These are phyloP conservation scores for Moesziomyces antarcticus DNA, from an alignment of 1,284 basidiomycete genomes.

Conservation along the genomic window DNA sequence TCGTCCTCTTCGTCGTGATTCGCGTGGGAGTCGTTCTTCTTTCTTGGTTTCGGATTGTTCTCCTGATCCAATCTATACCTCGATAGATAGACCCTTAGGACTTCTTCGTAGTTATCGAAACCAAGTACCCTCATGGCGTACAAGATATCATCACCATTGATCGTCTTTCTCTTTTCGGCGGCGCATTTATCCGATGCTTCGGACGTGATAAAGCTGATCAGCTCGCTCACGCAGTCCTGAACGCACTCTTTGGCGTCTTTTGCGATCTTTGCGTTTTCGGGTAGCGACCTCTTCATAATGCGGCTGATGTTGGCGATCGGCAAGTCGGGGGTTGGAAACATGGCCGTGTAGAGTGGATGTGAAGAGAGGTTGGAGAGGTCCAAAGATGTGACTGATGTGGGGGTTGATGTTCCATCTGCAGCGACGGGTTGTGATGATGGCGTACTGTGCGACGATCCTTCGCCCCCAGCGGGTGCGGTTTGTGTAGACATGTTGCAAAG, in stretches of 20 bases:
- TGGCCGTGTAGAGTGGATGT: slow-evolving; percentile 32
- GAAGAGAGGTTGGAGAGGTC: slow-evolving; percentile 22
- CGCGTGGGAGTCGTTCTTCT: slow-evolving; percentile 4
- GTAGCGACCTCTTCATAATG: slow-evolving; percentile 91
- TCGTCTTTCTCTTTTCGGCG: slow-evolving; percentile 85
- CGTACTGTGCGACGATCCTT: neutral
- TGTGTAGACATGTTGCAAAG: too few relatives aligned
- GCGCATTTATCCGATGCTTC: slow-evolving; percentile 89
- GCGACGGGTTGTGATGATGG: neutral
- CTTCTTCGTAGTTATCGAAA: slow-evolving; percentile 93
- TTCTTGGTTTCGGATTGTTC: slow-evolving; percentile 20
- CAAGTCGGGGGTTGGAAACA: slow-evolving; percentile 52
- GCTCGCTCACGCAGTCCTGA: slow-evolving; percentile 94
- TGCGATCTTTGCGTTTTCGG: slow-evolving; percentile 91
- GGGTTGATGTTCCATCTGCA: slow-evolving; percentile 13
- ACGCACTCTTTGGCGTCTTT: slow-evolving; percentile 97
- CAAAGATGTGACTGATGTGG: slow-evolving; percentile 16
- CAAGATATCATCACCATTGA: slow-evolving; percentile 86
- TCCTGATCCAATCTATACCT: slow-evolving; percentile 70
- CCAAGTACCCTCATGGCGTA: slow-evolving; percentile 88
- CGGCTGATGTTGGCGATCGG: slow-evolving; percentile 90
- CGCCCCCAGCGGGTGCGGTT: too few relatives aligned
- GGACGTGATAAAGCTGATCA: slow-evolving; percentile 92
- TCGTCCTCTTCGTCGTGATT: slow-evolving; percentile 3
- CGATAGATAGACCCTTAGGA: slow-evolving; percentile 85